These are phyloP conservation scores for Fusarium verrucosum DNA, from an alignment of 2,329 filamentous ascomycete species.

Conservation along the genomic window DNA sequence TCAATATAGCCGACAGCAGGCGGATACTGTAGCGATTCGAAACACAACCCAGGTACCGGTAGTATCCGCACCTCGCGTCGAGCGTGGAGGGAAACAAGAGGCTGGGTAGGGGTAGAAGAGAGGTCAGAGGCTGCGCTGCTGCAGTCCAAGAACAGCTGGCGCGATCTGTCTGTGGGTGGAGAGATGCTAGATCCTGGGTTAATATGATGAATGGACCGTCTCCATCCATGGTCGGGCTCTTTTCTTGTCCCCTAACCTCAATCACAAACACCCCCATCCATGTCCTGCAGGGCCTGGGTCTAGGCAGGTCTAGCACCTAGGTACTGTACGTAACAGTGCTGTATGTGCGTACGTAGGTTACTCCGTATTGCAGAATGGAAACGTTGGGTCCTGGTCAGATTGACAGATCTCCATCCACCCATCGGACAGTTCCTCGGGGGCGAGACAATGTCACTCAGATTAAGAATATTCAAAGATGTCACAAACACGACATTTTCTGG, in stretches of 20 bases:
- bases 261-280: not conserved
- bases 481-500: not conserved
- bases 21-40: not conserved
- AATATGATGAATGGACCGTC: conserved; percentile 1
- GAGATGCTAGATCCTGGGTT: conserved; percentile 38
- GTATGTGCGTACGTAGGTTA: too few relatives aligned
- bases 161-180: conserved; percentile 45
- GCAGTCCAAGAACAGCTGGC: conserved; percentile 34
- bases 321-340: too few relatives aligned
- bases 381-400: conserved; percentile 13
- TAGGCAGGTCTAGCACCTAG: conserved; percentile 15
- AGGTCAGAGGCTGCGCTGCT: too few relatives aligned
- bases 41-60: not conserved
- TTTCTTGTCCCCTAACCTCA: conserved; percentile 5
- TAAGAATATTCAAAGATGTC: not conserved
- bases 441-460: not conserved
- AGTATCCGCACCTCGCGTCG: not conserved
- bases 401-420: conserved; percentile 12
- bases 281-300: conserved; percentile 39
- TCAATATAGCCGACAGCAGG: not conserved
- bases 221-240: not conserved
- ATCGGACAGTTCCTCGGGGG: conserved; percentile 3
- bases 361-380: conserved; percentile 6
- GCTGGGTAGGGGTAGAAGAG: conserved; percentile 25
- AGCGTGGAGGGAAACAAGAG: conserved; percentile 10